Percentiles rank a stretch among this genome's conserved stretches.
These are phyloP conservation scores for Adansonia grandidieri DNA, from an alignment of 441 rosid genomes.

Conservation along the genomic window DNA sequence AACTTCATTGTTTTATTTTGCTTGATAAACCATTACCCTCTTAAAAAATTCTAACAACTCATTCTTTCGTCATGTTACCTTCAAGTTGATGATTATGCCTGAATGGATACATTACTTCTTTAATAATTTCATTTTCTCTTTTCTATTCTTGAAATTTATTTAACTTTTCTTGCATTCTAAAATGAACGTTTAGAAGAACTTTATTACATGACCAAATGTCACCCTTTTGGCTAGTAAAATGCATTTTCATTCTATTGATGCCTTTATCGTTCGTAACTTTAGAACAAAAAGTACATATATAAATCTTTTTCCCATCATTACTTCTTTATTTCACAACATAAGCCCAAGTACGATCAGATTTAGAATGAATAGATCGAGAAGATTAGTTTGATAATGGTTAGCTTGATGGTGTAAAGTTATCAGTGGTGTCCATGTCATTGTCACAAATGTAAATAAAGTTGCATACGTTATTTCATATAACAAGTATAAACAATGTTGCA, in stretches of 20 bases:
- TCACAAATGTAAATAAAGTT: background rate
- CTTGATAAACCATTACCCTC: background rate
- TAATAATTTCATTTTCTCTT: background rate
- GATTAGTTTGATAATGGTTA: background rate
- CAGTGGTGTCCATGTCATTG: background rate
- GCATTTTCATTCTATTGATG: constrained; percentile 14
- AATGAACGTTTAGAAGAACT: background rate
- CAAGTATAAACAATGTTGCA: no score
- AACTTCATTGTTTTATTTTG: background rate
- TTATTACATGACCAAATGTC: background rate
- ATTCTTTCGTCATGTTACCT: background rate
- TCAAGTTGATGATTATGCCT: background rate
- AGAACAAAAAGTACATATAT: background rate
- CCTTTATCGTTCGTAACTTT: background rate
- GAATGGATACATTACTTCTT: background rate
- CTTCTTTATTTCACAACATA: background rate
- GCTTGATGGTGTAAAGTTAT: background rate
- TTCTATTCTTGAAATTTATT: background rate
- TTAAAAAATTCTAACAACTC: background rate
- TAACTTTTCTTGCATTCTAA: background rate
- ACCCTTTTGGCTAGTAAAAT: background rate
- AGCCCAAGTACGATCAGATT: background rate
- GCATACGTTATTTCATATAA: no score
- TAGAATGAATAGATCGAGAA: no score
- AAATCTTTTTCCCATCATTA: background rate